Percentiles rank a stretch among this genome's conserved stretches.
Conservation (phyloP, 2,329 filamentous ascomycete genomes). For the Ophiosphaerella korrae region DNA sequence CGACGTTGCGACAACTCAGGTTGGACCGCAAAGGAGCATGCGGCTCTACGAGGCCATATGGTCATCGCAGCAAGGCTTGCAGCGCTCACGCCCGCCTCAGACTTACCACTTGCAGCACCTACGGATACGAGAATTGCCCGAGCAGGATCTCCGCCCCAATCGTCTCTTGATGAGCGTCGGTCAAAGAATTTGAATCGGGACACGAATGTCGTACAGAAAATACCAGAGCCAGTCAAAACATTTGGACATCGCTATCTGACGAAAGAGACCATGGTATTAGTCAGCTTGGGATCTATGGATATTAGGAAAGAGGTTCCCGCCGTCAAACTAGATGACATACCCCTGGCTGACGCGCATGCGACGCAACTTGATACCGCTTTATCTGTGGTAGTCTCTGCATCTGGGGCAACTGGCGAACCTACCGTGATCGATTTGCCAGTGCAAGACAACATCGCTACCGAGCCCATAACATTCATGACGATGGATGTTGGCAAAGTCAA, state of each 20-base stretch:
- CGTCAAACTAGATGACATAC: conserved; percentile 86
- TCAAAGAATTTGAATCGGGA: conserved; percentile 48
- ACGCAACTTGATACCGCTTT: conserved; percentile 94
- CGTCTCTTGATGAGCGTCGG: conserved; percentile 61
- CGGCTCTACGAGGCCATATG: conserved; percentile 85
- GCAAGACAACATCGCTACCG: conserved; percentile 90
- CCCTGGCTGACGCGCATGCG: conserved; percentile 82
- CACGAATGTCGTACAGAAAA: conserved; percentile 48
- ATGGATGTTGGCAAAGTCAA: conserved; percentile 80
- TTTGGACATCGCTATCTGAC: conserved; percentile 96
- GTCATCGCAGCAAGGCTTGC: conserved; percentile 74
- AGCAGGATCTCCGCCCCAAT: conserved; percentile 56
- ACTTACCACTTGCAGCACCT: conserved; percentile 29
- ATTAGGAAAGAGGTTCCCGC: conserved; percentile 79
- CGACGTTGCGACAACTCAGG: conserved; percentile 81
- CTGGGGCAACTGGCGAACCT: conserved; percentile 82
- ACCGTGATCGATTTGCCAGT: conserved; percentile 91
- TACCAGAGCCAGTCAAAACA: conserved; percentile 82
- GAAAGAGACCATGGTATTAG: conserved; percentile 84
- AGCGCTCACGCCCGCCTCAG: conserved; percentile 54
- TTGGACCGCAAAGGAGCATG: conserved; percentile 94
- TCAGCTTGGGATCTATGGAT: conserved; percentile 95
- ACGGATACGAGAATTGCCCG: conserved; percentile 36
- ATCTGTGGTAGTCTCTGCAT: conserved; percentile 87
- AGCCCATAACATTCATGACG: conserved; percentile 89